Conservation (phyloP, 2,329 filamentous ascomycete species). For the Apiospora kogelbergensis region DNA sequence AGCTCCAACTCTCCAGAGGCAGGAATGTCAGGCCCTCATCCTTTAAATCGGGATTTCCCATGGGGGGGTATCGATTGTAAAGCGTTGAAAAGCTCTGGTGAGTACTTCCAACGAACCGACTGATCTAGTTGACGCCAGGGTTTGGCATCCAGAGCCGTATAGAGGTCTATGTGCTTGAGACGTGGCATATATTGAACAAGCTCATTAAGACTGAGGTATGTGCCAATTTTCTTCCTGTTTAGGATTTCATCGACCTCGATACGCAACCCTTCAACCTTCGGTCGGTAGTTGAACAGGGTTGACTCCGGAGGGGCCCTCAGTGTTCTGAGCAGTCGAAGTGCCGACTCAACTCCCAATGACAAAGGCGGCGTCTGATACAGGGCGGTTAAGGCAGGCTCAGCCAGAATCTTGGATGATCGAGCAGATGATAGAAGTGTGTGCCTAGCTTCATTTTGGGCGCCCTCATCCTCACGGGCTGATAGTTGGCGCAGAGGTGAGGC, state of each 20-base stretch:
- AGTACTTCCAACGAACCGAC: slow-evolving; percentile 68
- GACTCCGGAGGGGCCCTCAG: slow-evolving; percentile 38
- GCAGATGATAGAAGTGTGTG: slow-evolving; percentile 59
- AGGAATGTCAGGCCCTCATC: slow-evolving; percentile 33
- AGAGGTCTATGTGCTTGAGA: slow-evolving; percentile 69
- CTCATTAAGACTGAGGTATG: slow-evolving; percentile 49
- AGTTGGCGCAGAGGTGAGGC: slow-evolving; percentile 55
- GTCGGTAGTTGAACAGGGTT: slow-evolving; percentile 62
- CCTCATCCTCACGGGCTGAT: slow-evolving; percentile 39
- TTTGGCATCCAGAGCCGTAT: slow-evolving; percentile 66
- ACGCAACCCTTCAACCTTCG: slow-evolving; percentile 69
- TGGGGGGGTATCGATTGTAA: slow-evolving; percentile 49
- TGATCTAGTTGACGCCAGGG: slow-evolving; percentile 61
- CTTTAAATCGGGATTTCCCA: slow-evolving; percentile 39
- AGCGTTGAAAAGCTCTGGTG: slow-evolving; percentile 62
- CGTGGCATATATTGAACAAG: slow-evolving; percentile 66
- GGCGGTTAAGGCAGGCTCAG: slow-evolving; percentile 71
- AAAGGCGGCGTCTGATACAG: slow-evolving; percentile 72
- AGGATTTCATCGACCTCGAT: slow-evolving; percentile 59
- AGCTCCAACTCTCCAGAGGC: slow-evolving; percentile 56
- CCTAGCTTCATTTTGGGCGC: slow-evolving; percentile 33
- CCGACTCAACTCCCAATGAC: slow-evolving; percentile 34
- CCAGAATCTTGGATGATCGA: slow-evolving; percentile 62
- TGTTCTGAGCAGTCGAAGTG: slow-evolving; percentile 41
- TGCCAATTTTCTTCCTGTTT: slow-evolving; percentile 20